Base-by-base conservation (phyloP, 768 basidiomycete genomes). In the Nevesoporus exiguus region DNA sequence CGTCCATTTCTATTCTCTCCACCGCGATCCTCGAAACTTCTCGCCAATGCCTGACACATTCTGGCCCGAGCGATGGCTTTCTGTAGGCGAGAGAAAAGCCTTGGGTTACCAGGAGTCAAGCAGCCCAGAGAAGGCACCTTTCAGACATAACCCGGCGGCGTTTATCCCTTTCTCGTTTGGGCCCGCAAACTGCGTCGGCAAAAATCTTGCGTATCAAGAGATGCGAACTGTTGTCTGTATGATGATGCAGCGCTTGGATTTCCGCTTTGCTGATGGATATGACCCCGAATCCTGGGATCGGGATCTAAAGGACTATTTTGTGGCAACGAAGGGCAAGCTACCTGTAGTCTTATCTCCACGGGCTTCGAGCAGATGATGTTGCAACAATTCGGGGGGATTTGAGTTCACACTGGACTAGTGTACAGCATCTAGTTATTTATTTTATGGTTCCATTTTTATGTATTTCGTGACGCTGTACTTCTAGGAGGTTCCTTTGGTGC, bases 161-260 rank as follows among this genome's bases (percentile, higher is more conserved):
- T 79, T 73, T 54, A 72, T 79, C 29, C 76, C 78, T 7, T 79
- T 79, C 54, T 78, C 77, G 13, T 64, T 62, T 43, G 78, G 78
- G 2, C 76, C 77, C 9, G 69, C 73, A 14, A 76, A 71, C 25
- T 80, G 78, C 55, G 76, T 73, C 4, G 78, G 78, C 3, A 73
- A 73, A 59, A 71, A 68, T 36, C 70, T 80, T 8, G 78, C 78
- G 4, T 65, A 69, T 48, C 70, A 70, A 49, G 76, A 80, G 59
- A 73, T 79, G 61, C 71, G 74, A 39, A 73, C 69, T 47, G 67
- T 74, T 7, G 55, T 75, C 11, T 69, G 71, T 52, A 55, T 63
- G 47, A 60, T 78, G 56, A 64, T 80, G 61, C 75, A 73, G 48
- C 68, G 64, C 30, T 69, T 79, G 48, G 70, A 79, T 31, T 61